Percentiles rank a stretch among this genome's conserved stretches.
Evolutionary conservation across 768 basidiomycete genomes (phyloP).

Genomic region (Podaxis rugospora): DNA sequence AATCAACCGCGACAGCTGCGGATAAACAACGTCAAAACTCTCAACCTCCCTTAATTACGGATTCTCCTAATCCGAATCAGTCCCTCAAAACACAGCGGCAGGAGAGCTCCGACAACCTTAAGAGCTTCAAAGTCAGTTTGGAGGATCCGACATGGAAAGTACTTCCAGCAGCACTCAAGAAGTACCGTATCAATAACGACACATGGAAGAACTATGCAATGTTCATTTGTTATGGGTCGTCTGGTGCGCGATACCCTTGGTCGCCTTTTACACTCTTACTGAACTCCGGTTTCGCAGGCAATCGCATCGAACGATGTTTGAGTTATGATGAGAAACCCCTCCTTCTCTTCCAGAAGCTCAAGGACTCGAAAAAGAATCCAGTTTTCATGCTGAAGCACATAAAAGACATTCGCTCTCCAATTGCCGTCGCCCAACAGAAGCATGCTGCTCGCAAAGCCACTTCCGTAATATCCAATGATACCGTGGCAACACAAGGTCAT

Average conservation of each 20-base stretch:
- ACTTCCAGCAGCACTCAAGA: slow-evolving; percentile 94
- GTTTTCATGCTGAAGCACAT: slow-evolving; percentile 99
- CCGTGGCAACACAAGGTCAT: slow-evolving; percentile 41
- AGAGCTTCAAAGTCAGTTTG: slow-evolving; percentile 95
- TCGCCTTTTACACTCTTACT: neutral
- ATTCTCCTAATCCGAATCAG: slow-evolving; percentile 27
- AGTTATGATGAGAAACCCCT: slow-evolving; percentile 98
- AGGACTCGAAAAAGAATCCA: slow-evolving; percentile 95
- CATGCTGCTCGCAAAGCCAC: slow-evolving; percentile 85
- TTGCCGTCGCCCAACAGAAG: slow-evolving; percentile 94
- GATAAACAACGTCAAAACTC: slow-evolving; percentile 26
- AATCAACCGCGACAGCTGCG: slow-evolving; percentile 16
- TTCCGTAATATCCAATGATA: slow-evolving; percentile 42
- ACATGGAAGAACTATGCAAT: slow-evolving; percentile 99
- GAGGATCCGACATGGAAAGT: slow-evolving; percentile 99
- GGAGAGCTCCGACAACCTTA: slow-evolving; percentile 73
- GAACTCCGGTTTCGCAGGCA: slow-evolving; percentile 35
- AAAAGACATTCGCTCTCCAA: slow-evolving; percentile 95
- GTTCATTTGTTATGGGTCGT: slow-evolving; percentile 96
- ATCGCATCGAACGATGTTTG: slow-evolving; percentile 87
- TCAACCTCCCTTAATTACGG: slow-evolving; percentile 23
- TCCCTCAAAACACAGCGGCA: slow-evolving; percentile 49
- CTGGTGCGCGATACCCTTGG: slow-evolving; percentile 50
- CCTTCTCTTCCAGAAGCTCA: slow-evolving; percentile 93
- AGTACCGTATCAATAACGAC: slow-evolving; percentile 98